Evolutionary conservation across 495 filamentous ascomycete species (phyloP).

Genomic region (Penicillium odoratum): DNA sequence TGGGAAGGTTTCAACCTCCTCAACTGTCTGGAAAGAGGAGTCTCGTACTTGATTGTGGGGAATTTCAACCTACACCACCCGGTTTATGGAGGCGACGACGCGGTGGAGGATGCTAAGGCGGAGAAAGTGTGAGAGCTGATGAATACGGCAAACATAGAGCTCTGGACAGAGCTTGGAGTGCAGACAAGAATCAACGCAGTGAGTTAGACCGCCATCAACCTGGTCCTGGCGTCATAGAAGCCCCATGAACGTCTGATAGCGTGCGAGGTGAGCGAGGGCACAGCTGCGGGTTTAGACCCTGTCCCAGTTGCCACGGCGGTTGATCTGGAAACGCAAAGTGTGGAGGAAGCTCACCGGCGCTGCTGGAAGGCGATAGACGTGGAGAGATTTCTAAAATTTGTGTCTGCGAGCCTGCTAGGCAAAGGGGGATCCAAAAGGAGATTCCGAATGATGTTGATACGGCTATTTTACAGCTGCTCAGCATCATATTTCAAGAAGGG

Average conservation of each 20-base stretch:
- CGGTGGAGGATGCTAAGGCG: not conserved
- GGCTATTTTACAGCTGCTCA: not conserved
- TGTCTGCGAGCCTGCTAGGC: not conserved
- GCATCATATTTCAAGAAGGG: not conserved
- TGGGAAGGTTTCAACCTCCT: too few species aligned
- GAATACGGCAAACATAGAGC: not conserved
- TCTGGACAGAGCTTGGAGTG: not conserved
- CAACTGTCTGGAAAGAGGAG: too few species aligned
- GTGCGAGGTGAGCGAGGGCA: not conserved
- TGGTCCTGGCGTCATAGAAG: not conserved
- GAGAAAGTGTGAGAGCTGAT: not conserved
- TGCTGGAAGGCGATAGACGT: not conserved
- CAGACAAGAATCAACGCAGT: not conserved
- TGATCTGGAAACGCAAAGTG: not conserved
- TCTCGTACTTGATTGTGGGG: not conserved
- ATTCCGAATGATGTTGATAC: too few species aligned
- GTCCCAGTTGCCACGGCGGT: not conserved
- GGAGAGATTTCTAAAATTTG: not conserved
- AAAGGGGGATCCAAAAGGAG: not conserved
- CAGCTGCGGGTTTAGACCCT: not conserved
- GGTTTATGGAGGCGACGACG: not conserved
- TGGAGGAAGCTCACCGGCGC: not conserved
- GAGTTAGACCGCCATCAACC: not conserved
- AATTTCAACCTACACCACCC: not conserved
- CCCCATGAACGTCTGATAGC: not conserved